Conservation (phyloP, 371 early-diverging fungal genomes). For the Mucor irregularis region DNA sequence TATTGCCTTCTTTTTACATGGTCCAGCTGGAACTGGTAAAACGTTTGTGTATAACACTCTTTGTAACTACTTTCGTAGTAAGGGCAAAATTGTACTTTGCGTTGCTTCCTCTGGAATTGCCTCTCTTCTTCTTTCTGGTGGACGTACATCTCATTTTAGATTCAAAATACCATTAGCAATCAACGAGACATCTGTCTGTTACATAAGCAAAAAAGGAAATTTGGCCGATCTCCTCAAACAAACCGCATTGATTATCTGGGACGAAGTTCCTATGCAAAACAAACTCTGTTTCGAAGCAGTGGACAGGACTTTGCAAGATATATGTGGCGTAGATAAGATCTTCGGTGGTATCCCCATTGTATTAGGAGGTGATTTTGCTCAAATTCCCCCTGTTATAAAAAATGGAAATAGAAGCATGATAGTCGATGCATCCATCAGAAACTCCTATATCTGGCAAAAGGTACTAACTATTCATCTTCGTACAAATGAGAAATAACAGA, state of each 20-base stretch:
- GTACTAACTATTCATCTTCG: too few species aligned
- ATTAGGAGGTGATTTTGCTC: slow-evolving; percentile 12
- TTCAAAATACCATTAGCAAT: neutral
- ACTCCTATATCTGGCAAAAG: too few species aligned
- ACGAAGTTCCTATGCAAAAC: slow-evolving; percentile 11
- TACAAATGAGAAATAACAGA: too few species aligned
- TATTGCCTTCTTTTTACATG: slow-evolving; percentile 1
- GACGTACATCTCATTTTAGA: neutral
- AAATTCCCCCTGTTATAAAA: slow-evolving; percentile 1
- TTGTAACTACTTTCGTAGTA: neutral
- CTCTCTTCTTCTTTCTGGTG: neutral
- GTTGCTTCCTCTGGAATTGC: neutral
- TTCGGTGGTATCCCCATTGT: slow-evolving; percentile 8
- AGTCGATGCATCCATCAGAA: slow-evolving; percentile 7
- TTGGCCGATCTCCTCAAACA: neutral
- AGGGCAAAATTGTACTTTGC: neutral
- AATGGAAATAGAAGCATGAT: neutral
- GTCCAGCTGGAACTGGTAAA: slow-evolving; percentile 11
- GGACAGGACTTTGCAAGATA: neutral
- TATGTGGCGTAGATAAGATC: neutral
- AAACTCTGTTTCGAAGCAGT: slow-evolving; percentile 10
- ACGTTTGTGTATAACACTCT: slow-evolving; percentile 4
- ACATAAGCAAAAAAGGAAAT: neutral
- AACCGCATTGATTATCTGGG: slow-evolving; percentile 4
- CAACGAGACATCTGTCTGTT: neutral